A percentile compares a stretch with the other conserved stretches of the same genome.
These are phyloP conservation scores for Plasmopara halstedii DNA, from an alignment of 352 stramenopile genomes.

Conservation along the genomic window DNA sequence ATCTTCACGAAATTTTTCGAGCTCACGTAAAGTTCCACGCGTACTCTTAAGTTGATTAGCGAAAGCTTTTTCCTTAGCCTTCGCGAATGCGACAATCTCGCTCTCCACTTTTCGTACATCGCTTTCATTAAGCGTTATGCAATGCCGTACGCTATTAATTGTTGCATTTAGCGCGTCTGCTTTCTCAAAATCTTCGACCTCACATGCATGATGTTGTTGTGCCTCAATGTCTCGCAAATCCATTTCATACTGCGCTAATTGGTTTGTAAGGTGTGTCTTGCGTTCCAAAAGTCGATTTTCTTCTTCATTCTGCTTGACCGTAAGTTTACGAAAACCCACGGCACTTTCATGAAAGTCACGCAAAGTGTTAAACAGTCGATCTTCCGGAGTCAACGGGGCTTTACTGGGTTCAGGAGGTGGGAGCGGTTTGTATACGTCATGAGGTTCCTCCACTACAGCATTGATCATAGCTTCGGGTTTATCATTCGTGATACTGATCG, in stretches of 20 bases:
- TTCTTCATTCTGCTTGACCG: constrained; percentile 65
- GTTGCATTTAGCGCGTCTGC: constrained; percentile 72
- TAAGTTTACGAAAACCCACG: constrained; percentile 52
- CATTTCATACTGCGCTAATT: constrained; percentile 74
- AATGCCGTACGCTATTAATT: constrained; percentile 76
- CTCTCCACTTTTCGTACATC: constrained; percentile 73
- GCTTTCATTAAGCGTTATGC: constrained; percentile 72
- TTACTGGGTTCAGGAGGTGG: constrained; percentile 17
- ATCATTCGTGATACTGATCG: constrained; percentile 12
- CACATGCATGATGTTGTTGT: constrained; percentile 69
- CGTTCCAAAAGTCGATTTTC: constrained; percentile 65
- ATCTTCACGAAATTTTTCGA: constrained; percentile 74
- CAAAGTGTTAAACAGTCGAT: constrained; percentile 57
- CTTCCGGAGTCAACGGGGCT: constrained; percentile 42
- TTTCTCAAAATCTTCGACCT: constrained; percentile 82
- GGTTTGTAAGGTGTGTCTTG: constrained; percentile 51
- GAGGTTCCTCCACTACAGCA: constrained; percentile 8
- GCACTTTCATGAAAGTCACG: constrained; percentile 71
- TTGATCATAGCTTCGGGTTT: constrained; percentile 3
- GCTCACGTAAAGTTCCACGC: constrained; percentile 54
- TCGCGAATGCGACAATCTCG: constrained; percentile 59
- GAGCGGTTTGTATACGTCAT: constrained; percentile 22
- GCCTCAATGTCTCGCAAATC: constrained; percentile 74
- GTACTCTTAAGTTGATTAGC: constrained; percentile 70
- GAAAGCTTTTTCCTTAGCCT: constrained; percentile 74